Conservation (phyloP, 2,329 filamentous ascomycete genomes). For the Nigrospora osmanthi region DNA sequence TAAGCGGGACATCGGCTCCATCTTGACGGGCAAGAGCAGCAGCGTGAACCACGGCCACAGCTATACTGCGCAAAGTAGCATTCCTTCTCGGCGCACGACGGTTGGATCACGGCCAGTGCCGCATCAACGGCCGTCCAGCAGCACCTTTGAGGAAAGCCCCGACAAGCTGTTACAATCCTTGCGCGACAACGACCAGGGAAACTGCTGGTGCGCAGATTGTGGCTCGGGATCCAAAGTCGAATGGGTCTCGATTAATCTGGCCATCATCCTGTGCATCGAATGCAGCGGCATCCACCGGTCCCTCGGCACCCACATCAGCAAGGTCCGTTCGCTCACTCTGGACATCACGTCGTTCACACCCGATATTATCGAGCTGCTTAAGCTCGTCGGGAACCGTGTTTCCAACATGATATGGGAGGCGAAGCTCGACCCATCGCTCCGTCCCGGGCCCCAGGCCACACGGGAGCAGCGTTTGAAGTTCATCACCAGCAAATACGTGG, state of each 20-base stretch:
- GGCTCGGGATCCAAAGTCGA: constrained; percentile 88
- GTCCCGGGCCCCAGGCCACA: constrained; percentile 69
- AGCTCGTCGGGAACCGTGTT: constrained; percentile 86
- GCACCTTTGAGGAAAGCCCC: constrained; percentile 71
- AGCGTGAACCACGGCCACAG: constrained; percentile 49
- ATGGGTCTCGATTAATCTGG: constrained; percentile 98
- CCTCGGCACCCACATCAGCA: constrained; percentile 94
- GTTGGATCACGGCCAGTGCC: constrained; percentile 80
- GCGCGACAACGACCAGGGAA: constrained; percentile 84
- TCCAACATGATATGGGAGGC: constrained; percentile 98
- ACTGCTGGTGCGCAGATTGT: constrained; percentile 91
- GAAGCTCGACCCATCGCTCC: constrained; percentile 63
- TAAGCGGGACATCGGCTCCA: constrained; percentile 82
- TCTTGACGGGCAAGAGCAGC: constrained; percentile 85
- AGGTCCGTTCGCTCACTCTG: constrained; percentile 87
- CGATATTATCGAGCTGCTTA: constrained; percentile 89
- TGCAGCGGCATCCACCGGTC: constrained; percentile 97
- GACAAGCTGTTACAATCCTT: constrained; percentile 82
- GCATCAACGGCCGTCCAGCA: constrained; percentile 55
- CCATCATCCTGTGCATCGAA: constrained; percentile 93
- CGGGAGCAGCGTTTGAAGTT: constrained; percentile 89
- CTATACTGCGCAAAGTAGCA: constrained; percentile 43
- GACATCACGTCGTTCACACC: constrained; percentile 95
- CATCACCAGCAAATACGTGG: constrained; percentile 91
- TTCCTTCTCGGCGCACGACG: constrained; percentile 75